Evolutionary conservation across 2,329 filamentous ascomycete genomes (phyloP).

Genomic region (Didymella arachidicola): DNA sequence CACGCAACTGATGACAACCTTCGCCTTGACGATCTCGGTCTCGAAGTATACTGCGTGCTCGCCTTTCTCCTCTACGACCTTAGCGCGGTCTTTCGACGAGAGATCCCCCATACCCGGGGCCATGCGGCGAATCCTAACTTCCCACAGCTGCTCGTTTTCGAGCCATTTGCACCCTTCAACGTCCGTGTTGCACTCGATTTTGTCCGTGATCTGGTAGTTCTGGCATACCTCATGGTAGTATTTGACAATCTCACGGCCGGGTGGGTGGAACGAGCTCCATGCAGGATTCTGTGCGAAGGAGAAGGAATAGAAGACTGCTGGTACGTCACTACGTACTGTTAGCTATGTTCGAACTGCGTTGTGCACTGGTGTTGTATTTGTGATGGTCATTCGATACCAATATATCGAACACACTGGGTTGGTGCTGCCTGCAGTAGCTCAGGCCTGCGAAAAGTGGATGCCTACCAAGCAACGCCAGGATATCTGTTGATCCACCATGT

Average conservation of each 20-base stretch:
- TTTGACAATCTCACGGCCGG: conserved; percentile 59
- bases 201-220: conserved; percentile 62
- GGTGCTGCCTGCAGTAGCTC: not conserved
- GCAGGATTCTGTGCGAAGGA: conserved; percentile 62
- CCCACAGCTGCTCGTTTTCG: conserved; percentile 63
- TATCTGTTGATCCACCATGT: conserved; percentile 72
- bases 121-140: conserved; percentile 61
- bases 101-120: conserved; percentile 63
- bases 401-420: not conserved
- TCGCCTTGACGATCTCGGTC: conserved; percentile 61
- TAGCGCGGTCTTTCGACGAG: conserved; percentile 56
- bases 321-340: conserved; percentile 51
- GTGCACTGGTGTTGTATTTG: not conserved
- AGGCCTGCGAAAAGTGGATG: conserved; percentile 1
- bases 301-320: conserved; percentile 64
- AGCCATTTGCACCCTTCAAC: conserved; percentile 62
- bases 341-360: conserved; percentile 11
- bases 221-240: conserved; percentile 64
- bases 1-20: conserved; percentile 63
- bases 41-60: conserved; percentile 57
- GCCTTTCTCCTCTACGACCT: conserved; percentile 56
- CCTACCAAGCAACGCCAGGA: conserved; percentile 52
- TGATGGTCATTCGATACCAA: not conserved
- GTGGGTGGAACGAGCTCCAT: conserved; percentile 60
- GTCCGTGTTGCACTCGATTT: conserved; percentile 66